phyloP scores from a whole-genome alignment of 2,329 filamentous ascomycete species.

The Cordyceps fumosorosea region DNA sequence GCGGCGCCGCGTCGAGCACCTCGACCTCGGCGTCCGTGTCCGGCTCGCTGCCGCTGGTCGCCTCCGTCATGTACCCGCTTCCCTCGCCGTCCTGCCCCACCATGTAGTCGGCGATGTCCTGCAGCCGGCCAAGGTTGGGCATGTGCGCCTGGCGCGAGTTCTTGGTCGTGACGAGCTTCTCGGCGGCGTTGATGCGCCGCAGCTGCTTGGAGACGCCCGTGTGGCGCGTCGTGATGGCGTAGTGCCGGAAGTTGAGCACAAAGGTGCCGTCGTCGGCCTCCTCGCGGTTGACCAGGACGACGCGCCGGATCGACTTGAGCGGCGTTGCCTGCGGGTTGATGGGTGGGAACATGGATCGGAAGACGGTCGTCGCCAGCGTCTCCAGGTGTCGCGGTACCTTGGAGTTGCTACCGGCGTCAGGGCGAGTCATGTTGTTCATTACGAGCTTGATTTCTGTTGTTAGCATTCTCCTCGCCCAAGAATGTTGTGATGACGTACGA shows the following conservation, averaged over 20 bases:
- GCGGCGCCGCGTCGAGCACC: constrained; percentile 58
- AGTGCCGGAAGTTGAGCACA: constrained; percentile 83
- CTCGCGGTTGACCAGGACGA: constrained; percentile 85
- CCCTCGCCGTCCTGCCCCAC: constrained; percentile 63
- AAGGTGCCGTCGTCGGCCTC: constrained; percentile 61
- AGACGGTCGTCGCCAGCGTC: constrained; percentile 84
- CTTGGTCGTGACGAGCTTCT: constrained; percentile 61
- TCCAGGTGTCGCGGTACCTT: constrained; percentile 92
- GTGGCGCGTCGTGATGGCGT: constrained; percentile 85
- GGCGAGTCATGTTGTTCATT: constrained; percentile 92
- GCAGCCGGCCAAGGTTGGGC: constrained; percentile 83
- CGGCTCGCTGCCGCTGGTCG: constrained; percentile 77
- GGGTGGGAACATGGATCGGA: constrained; percentile 91
- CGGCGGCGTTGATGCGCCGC: constrained; percentile 75
- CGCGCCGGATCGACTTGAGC: constrained; percentile 83
- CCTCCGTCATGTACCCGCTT: constrained; percentile 77
- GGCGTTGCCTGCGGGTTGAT: constrained; percentile 90
- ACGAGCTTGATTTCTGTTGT: constrained; percentile 56
- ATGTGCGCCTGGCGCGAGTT: constrained; percentile 60
- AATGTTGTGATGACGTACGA: constrained; percentile 45
- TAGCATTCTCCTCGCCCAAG: constrained; percentile 16
- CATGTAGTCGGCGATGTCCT: constrained; percentile 93
- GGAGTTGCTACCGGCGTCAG: constrained; percentile 51
- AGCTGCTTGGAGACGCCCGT: constrained; percentile 80
- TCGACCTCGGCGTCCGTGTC: constrained; percentile 97